phyloP scores from a whole-genome alignment of 148 eudicot genomes.

The Camellia sinensis region DNA sequence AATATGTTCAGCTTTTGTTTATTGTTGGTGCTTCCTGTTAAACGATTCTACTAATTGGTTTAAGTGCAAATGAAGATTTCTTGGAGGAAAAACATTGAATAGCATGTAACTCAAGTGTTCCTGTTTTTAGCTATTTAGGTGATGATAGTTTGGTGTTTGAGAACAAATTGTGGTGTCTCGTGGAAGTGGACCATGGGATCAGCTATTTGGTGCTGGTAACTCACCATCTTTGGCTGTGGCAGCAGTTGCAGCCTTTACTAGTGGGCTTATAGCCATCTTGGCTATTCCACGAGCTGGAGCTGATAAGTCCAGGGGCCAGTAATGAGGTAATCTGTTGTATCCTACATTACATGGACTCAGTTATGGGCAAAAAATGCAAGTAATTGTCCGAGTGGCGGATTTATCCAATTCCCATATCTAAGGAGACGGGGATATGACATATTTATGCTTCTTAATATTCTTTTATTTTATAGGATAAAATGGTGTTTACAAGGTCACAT shows the following conservation, averaged over 20 bases:
- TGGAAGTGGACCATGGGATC: slow-evolving; percentile 93
- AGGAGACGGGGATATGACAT: too few species aligned
- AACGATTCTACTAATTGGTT: slow-evolving; percentile 12
- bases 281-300: slow-evolving; percentile 19
- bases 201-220: slow-evolving; percentile 85
- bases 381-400: too few species aligned
- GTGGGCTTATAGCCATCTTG: slow-evolving; percentile 23
- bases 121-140: slow-evolving; percentile 1
- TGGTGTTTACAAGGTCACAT: too few species aligned
- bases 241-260: slow-evolving; percentile 17
- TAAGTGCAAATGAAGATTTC: not conserved
- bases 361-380: too few species aligned
- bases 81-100: not conserved
- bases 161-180: slow-evolving; percentile 66
- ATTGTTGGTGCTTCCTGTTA: not conserved
- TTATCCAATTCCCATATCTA: too few species aligned
- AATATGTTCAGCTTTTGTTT: not conserved
- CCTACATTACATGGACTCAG: too few species aligned
- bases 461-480: too few species aligned
- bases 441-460: too few species aligned
- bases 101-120: not conserved
- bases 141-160: slow-evolving; percentile 8
- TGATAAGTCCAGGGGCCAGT: not conserved
- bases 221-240: slow-evolving; percentile 62
- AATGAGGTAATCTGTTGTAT: slow-evolving; percentile 26